Conservation (phyloP, 2,329 filamentous ascomycete genomes). For the Talaromyces amestolkiae region DNA sequence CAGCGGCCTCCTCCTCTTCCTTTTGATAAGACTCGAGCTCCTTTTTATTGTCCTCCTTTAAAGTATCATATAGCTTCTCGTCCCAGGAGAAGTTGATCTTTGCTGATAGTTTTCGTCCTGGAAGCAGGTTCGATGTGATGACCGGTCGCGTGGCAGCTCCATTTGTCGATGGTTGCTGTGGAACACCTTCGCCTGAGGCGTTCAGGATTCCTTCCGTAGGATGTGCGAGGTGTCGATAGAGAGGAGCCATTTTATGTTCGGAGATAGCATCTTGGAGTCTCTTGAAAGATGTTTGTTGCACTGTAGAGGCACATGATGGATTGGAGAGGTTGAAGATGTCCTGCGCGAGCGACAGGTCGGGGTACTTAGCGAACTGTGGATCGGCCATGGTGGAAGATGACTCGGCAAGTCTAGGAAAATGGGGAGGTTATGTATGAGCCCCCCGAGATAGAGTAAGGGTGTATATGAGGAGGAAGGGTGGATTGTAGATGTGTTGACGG, state of each 20-base stretch:
- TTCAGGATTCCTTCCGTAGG: slow-evolving; percentile 76
- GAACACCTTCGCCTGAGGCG: slow-evolving; percentile 63
- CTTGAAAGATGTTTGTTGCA: slow-evolving; percentile 58
- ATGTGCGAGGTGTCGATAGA: slow-evolving; percentile 65
- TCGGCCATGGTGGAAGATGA: slow-evolving; percentile 56
- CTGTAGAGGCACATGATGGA: slow-evolving; percentile 52
- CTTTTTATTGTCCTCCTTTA: slow-evolving; percentile 73
- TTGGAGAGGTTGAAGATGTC: slow-evolving; percentile 67
- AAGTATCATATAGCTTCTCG: slow-evolving; percentile 75
- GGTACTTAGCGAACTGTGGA: slow-evolving; percentile 64
- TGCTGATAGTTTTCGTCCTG: slow-evolving; percentile 63
- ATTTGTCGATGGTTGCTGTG: slow-evolving; percentile 43
- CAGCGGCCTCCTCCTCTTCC: slow-evolving; percentile 88
- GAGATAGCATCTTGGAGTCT: slow-evolving; percentile 63
- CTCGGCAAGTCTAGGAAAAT: background rate
- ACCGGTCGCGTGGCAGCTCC: slow-evolving; percentile 45
- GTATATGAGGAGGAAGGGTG: background rate
- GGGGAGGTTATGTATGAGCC: background rate
- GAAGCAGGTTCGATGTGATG: slow-evolving; percentile 71
- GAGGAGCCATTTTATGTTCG: slow-evolving; percentile 65
- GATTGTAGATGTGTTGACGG: background rate
- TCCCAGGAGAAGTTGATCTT: slow-evolving; percentile 82
- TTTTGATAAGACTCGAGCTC: slow-evolving; percentile 76
- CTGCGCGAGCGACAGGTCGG: slow-evolving; percentile 63
- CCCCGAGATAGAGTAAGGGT: slow-evolving; percentile 10